Percentiles rank a stretch among this genome's conserved stretches.
These are phyloP conservation scores for Erodium moschatum DNA, from an alignment of 441 rosid species.

Conservation along the genomic window DNA sequence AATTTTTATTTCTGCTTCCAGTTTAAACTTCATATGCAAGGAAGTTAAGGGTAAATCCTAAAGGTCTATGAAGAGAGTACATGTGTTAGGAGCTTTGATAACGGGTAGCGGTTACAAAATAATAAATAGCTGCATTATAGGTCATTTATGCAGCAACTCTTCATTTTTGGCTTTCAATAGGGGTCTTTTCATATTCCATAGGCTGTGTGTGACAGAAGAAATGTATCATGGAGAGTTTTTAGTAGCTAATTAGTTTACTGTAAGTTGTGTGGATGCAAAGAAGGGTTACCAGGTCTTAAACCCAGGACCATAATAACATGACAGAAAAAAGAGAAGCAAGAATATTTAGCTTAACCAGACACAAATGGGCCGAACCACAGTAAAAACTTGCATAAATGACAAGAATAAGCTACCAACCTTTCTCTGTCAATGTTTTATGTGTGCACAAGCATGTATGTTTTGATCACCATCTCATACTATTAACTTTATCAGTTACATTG, in stretches of 20 bases:
- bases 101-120: no score
- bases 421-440: not conserved
- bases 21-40: constrained; percentile 3
- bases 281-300: not conserved
- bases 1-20: not conserved
- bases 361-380: not conserved
- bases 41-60: not conserved
- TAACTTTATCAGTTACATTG: not conserved
- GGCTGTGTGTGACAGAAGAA: no score
- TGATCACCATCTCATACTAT: not conserved
- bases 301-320: not conserved
- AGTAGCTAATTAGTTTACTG: no score
- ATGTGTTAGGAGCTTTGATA: no score
- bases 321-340: not conserved
- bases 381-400: not conserved
- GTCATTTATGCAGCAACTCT: no score
- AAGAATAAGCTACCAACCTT: not conserved
- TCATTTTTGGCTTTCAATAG: no score
- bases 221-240: no score
- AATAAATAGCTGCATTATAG: no score
- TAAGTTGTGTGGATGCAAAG: no score
- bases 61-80: not conserved
- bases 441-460: not conserved
- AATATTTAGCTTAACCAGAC: constrained; percentile 1
- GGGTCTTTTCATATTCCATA: no score